Conservation (phyloP, 257 asterid genomes). For the Perilla frutescens region DNA sequence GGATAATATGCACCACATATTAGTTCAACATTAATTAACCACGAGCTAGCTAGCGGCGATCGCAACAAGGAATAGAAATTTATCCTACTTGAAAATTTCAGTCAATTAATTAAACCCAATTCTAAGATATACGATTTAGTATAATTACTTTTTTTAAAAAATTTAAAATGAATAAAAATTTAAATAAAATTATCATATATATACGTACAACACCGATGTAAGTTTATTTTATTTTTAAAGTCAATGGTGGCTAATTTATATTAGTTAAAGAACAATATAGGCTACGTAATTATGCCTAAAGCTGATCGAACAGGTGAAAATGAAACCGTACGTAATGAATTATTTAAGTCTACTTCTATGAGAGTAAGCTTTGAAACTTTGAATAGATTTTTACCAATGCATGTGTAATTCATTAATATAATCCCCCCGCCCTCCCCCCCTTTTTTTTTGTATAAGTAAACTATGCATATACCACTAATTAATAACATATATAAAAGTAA, state of each 20-base stretch:
- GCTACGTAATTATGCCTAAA: slow-evolving; percentile 7
- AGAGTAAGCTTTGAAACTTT: slow-evolving; percentile 5
- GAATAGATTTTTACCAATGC: slow-evolving; percentile 11
- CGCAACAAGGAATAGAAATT: too few relatives aligned
- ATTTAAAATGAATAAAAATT: neutral
- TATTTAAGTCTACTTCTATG: slow-evolving; percentile 6
- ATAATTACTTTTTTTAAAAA: too few relatives aligned
- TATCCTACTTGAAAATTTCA: neutral
- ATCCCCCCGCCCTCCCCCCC: neutral
- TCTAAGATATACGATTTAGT: too few relatives aligned
- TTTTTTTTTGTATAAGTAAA: neutral
- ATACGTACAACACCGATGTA: neutral
- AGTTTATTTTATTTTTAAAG: neutral
- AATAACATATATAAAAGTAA: neutral
- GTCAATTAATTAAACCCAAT: neutral
- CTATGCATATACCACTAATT: neutral
- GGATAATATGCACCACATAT: too few relatives aligned
- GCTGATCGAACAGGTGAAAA: neutral
- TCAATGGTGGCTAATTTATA: neutral
- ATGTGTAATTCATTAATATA: neutral
- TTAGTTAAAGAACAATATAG: neutral
- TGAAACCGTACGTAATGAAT: too few relatives aligned
- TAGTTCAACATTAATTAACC: too few relatives aligned
- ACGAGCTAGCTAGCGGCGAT: too few relatives aligned
- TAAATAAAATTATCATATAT: neutral